Evolutionary conservation across 306 rosid genomes (phyloP).

Genomic region (Aeschynomene evenia): DNA sequence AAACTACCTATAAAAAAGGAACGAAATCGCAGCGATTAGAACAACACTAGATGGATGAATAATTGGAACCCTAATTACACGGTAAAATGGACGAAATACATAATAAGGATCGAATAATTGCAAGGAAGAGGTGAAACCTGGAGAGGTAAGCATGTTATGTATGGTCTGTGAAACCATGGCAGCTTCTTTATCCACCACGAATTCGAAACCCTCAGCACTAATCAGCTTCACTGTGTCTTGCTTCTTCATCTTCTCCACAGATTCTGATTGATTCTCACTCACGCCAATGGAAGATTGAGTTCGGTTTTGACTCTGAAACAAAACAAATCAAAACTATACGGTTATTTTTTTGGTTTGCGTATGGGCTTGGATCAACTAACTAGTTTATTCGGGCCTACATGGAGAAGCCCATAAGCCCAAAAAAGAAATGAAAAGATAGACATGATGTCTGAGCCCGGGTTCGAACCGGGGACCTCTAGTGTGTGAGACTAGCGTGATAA

Average conservation of each 20-base stretch:
- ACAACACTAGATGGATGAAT: background rate
- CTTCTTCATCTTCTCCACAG: conserved; percentile 57
- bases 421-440: background rate
- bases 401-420: background rate
- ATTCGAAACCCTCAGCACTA: conserved; percentile 95
- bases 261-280: background rate
- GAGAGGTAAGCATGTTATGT: conserved; percentile 95
- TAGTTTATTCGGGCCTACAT: background rate
- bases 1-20: conserved; percentile 62
- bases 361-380: background rate
- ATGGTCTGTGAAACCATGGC: conserved; percentile 99
- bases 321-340: too few species aligned
- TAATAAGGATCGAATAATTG: background rate
- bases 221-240: conserved; percentile 86
- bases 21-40: background rate
- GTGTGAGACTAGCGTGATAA: conserved; percentile 45
- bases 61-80: conserved; percentile 27
- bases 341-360: background rate
- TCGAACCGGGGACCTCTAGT: conserved; percentile 40
- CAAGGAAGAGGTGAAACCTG: conserved; percentile 45
- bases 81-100: background rate
- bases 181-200: conserved; percentile 86
- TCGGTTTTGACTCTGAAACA: background rate
- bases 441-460: conserved; percentile 34
- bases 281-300: background rate